phyloP scores from a whole-genome alignment of 2,329 filamentous ascomycete genomes.

The Cladosporium colombiae region DNA sequence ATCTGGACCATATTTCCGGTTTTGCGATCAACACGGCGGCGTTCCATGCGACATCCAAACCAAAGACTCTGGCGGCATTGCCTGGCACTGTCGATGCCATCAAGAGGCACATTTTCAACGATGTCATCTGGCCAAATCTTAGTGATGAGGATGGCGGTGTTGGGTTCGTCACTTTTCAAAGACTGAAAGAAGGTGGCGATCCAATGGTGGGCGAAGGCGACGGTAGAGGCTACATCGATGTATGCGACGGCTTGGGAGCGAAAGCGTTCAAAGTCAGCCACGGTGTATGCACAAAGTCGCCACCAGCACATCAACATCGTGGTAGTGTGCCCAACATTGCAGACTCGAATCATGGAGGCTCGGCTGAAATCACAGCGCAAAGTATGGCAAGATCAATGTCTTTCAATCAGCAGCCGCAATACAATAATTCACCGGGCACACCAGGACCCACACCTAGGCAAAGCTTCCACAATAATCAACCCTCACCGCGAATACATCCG shows the following conservation, averaged over 20 bases:
- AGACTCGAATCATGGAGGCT: conserved; percentile 30
- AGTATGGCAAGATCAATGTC: conserved; percentile 25
- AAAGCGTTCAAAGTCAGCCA: conserved; percentile 87
- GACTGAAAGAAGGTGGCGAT: conserved; percentile 85
- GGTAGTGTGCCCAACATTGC: conserved; percentile 45
- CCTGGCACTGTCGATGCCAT: conserved; percentile 89
- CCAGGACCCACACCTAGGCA: conserved; percentile 30
- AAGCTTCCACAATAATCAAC: conserved; percentile 31
- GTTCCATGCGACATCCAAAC: conserved; percentile 71
- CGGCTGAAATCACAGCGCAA: neutral
- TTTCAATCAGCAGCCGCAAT: conserved; percentile 31
- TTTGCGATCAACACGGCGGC: conserved; percentile 93
- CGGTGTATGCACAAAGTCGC: conserved; percentile 77
- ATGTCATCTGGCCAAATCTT: conserved; percentile 95
- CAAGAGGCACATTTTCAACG: conserved; percentile 95
- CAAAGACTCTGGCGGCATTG: conserved; percentile 83
- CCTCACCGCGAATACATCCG: conserved; percentile 30
- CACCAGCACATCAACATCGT: conserved; percentile 41
- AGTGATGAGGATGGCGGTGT: conserved; percentile 95
- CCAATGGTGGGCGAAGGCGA: conserved; percentile 79
- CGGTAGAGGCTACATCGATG: conserved; percentile 79
- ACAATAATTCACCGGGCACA: conserved; percentile 31
- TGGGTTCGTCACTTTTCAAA: conserved; percentile 85
- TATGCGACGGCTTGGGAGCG: conserved; percentile 85
- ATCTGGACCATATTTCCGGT: conserved; percentile 89